phyloP scores from a whole-genome alignment of 176 grass and related monocot species.

The Carex kokanica region DNA sequence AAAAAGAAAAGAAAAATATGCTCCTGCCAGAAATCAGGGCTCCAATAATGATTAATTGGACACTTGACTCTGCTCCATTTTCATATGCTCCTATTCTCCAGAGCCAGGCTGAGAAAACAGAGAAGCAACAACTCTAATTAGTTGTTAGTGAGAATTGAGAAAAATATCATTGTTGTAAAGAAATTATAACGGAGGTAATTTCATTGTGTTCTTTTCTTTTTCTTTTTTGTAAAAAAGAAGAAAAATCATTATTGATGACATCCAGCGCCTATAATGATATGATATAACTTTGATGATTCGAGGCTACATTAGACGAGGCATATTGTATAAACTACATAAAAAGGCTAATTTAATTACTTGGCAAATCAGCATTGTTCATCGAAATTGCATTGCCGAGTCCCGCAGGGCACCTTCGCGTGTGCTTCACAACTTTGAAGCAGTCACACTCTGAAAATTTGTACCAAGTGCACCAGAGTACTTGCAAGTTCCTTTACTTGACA shows the following conservation, averaged over 20 bases:
- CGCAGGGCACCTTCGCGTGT: neutral
- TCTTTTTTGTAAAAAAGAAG: no score
- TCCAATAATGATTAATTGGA: neutral
- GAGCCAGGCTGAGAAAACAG: neutral
- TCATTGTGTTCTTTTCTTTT: neutral
- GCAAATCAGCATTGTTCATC: neutral
- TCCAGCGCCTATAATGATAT: neutral
- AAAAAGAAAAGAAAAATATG: no score
- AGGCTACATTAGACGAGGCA: neutral
- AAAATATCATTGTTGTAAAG: neutral
- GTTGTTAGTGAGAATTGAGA: neutral
- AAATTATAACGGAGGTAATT: neutral
- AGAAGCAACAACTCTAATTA: neutral
- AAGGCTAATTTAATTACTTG: constrained; percentile 12
- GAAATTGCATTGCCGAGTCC: neutral
- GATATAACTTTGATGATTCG: neutral
- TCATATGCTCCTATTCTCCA: neutral
- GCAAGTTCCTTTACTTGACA: neutral
- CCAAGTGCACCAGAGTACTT: neutral
- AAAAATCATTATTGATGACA: neutral
- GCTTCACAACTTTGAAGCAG: neutral
- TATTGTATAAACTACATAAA: neutral
- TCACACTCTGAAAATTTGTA: neutral
- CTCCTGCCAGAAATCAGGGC: neutral
- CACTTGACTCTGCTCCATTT: neutral